Evolutionary conservation across 352 stramenopile genomes (phyloP), one percentile per base, ranked within the genome.

Genomic region (Aphanomyces stellatus): DNA sequence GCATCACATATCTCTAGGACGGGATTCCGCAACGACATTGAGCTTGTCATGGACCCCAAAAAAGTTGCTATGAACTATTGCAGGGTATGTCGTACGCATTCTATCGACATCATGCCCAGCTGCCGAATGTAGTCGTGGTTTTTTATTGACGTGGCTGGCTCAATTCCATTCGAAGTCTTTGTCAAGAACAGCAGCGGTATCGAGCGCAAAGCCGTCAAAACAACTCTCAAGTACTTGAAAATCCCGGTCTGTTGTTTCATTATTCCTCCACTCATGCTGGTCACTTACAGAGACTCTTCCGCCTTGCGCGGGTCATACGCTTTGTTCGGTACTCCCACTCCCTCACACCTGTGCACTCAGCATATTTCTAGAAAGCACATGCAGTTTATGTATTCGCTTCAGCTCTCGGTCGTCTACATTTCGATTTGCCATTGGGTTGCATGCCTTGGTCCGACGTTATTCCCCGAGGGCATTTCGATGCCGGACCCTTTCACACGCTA

Each of bases 311-410:
- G 3, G 66, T 87, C 49, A 82, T 87, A 69, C 83, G 84, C 46
- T 87, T 87, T 55, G 79, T 87, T 27, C 76, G 84, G 79, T 87
- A 74, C 49, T n/a, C n/a, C n/a, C n/a, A n/a, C n/a, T n/a, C n/a
- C n/a, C n/a, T n/a, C n/a, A n/a, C n/a, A n/a, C n/a, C n/a, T n/a
- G n/a, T n/a, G n/a, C n/a, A n/a, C n/a, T n/a, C n/a, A n/a, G n/a
- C n/a, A n/a, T n/a, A n/a, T n/a, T n/a, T 33, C 10, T 65, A 87
- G 79, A 62, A 87, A 85, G 65, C 82, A 87, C 62, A 78, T 87
- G 74, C 79, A 78, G 51, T 87, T 78, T 48, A 78, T 76, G 37
- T 87, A 87, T 48, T 72, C 77, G 19, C 34, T 76, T n/a, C 79
- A 87, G 69, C 76, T 81, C 0, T 76, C 82, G 53, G 69, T 72